Base-by-base conservation (phyloP, 73 alveolate species). In the Durusdinium trenchii region DNA sequence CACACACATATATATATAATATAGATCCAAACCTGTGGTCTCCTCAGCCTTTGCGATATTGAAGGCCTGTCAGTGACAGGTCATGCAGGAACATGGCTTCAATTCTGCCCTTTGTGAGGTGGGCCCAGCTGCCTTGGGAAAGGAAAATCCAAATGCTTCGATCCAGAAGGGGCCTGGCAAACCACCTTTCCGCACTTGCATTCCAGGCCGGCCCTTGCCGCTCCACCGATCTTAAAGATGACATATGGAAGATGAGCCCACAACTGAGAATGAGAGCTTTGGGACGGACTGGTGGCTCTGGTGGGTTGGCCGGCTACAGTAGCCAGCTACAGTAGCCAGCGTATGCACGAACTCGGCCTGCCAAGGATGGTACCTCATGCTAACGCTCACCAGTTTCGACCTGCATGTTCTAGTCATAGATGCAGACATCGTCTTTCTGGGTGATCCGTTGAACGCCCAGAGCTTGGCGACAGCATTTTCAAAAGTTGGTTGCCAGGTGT, bases 11-110 rank as follows among this genome's bases (percentile, higher is more conserved):
- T n/a, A n/a, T n/a, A n/a, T n/a, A n/a, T n/a, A n/a, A n/a, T n/a
- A n/a, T n/a, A n/a, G n/a, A n/a, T n/a, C n/a, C n/a, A n/a, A n/a
- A n/a, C n/a, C n/a, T n/a, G n/a, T n/a, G n/a, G n/a, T n/a, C n/a
- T n/a, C n/a, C n/a, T n/a, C n/a, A n/a, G n/a, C n/a, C n/a, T n/a
- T n/a, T n/a, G n/a, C n/a, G n/a, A n/a, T n/a, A n/a, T n/a, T n/a
- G n/a, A n/a, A n/a, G n/a, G n/a, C n/a, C n/a, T n/a, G n/a, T n/a
- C n/a, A n/a, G n/a, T n/a, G n/a, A 26, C 78, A 91, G 97, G 97
- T 91, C 76, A 91, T 91, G 97, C 75, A 91, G 76, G 97, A 91
- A 57, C n/a, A 91, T 45, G 97, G 97, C 64, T 91, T 91, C 97
- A 67, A 91, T 57, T 91, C 97, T 14, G 97, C 84, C 57, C 97